A percentile compares a stretch with the other conserved stretches of the same genome.
Conservation (phyloP, 306 rosid species). For the Mimosa bimucronata region DNA sequence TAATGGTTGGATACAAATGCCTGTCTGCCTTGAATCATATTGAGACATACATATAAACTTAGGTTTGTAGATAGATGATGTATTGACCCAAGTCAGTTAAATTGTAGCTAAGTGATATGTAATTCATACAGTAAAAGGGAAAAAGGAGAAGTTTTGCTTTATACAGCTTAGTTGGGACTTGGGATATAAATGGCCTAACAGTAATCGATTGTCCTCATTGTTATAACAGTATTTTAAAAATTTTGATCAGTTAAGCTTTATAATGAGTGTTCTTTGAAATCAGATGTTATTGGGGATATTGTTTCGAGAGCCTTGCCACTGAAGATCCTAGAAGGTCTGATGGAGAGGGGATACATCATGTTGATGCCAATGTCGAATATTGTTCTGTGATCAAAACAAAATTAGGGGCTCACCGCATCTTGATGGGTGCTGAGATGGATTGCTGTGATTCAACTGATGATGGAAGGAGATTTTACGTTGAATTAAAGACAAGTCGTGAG, state of each 20-base stretch:
- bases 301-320: conserved; percentile 96
- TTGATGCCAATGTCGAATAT: conserved; percentile 91
- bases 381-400: conserved; percentile 91
- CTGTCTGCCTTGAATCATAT: neutral
- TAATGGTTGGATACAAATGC: conserved; percentile 12
- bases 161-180: neutral
- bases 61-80: neutral
- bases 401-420: conserved; percentile 92
- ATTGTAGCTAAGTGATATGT: conserved; percentile 5
- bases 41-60: conserved; percentile 13
- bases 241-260: conserved; percentile 27
- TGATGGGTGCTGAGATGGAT: conserved; percentile 99
- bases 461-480: conserved; percentile 93
- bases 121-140: conserved; percentile 1
- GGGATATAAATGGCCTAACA: neutral
- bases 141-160: conserved; percentile 16
- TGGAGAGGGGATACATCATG: conserved; percentile 85
- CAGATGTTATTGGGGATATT: conserved; percentile 95
- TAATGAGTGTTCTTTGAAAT: conserved; percentile 30
- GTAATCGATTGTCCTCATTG: neutral
- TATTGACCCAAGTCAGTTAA: conserved; percentile 1
- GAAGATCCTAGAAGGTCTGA: conserved; percentile 89
- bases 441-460: conserved; percentile 98
- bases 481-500: conserved; percentile 92
- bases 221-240: neutral